A percentile compares a stretch with the other conserved stretches of the same genome.
These are phyloP conservation scores for Pestalotiopsis fici DNA, from an alignment of 2,329 filamentous ascomycete genomes.

Conservation along the genomic window DNA sequence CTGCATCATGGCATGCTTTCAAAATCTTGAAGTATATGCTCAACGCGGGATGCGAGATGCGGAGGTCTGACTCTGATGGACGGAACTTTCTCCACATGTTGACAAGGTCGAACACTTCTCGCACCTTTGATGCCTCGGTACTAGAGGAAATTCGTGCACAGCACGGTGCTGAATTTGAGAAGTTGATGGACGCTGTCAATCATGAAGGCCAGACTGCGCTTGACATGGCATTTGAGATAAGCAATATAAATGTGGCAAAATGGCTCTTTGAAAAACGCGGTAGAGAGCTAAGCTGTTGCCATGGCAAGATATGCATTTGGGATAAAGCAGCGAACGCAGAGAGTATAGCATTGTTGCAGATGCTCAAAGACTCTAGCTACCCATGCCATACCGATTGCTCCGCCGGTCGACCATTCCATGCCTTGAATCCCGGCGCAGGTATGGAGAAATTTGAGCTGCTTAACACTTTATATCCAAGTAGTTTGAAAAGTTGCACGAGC, in stretches of 20 bases:
- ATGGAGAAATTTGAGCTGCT: neutral
- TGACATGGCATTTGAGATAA: neutral
- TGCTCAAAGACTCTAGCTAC: neutral
- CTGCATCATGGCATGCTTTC: neutral
- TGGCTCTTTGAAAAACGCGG: neutral
- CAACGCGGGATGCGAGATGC: neutral
- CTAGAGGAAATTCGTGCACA: neutral
- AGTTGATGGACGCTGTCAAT: neutral
- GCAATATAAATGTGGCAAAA: neutral
- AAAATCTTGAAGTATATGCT: neutral
- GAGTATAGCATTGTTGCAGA: neutral
- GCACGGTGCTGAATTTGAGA: neutral
- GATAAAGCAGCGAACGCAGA: neutral
- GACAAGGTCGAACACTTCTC: neutral
- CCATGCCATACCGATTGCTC: neutral
- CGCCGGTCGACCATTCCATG: neutral
- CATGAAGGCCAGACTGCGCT: neutral
- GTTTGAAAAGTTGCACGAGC: neutral
- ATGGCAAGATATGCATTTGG: neutral
- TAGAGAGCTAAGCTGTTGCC: neutral
- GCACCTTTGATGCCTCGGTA: too few species aligned
- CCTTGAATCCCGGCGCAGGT: rapidly evolving
- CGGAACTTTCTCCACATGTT: neutral
- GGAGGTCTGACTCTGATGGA: neutral
- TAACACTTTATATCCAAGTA: neutral